Evolutionary conservation across 73 alveolate species (phyloP).

Genomic region (Urostyla sp.): DNA sequence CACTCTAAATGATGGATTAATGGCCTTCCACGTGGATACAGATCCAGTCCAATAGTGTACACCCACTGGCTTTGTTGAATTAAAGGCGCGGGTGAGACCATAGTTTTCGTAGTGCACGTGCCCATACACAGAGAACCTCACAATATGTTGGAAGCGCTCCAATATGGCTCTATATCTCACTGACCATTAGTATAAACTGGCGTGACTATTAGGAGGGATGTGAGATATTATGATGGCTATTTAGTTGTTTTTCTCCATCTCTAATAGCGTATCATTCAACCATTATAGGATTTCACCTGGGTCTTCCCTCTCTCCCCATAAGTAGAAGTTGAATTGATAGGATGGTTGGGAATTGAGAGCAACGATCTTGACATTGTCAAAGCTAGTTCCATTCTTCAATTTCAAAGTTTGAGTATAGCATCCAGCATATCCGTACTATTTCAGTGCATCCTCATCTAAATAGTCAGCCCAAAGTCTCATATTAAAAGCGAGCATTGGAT

Average conservation of each 20-base stretch:
- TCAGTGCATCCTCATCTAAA: conserved; percentile 39
- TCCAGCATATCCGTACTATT: conserved; percentile 30
- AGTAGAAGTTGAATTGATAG: conserved; percentile 52
- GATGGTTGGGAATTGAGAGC: conserved; percentile 56
- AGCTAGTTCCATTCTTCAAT: conserved; percentile 23
- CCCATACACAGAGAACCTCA: conserved; percentile 54
- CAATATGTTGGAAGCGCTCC: conserved; percentile 66
- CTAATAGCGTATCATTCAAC: conserved; percentile 46
- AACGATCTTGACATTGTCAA: conserved; percentile 41
- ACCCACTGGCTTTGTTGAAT: conserved; percentile 43
- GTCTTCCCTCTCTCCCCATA: conserved; percentile 52
- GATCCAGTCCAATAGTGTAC: conserved; percentile 58
- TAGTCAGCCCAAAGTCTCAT: conserved; percentile 19
- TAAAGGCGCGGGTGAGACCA: conserved; percentile 21
- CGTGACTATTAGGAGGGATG: conserved; percentile 44
- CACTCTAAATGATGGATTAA: conserved; percentile 61
- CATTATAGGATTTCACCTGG: conserved; percentile 57
- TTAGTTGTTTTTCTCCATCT: conserved; percentile 32
- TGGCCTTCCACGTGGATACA: conserved; percentile 26
- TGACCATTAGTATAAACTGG: conserved; percentile 47
- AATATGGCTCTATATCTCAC: conserved; percentile 54
- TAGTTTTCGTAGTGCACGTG: conserved; percentile 61
- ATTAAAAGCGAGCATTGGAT: conserved; percentile 41
- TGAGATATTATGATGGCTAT: conserved; percentile 62
- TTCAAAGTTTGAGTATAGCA: conserved; percentile 41